phyloP scores from a whole-genome alignment of 2,329 filamentous ascomycete species.

The Neonectria ditissima region DNA sequence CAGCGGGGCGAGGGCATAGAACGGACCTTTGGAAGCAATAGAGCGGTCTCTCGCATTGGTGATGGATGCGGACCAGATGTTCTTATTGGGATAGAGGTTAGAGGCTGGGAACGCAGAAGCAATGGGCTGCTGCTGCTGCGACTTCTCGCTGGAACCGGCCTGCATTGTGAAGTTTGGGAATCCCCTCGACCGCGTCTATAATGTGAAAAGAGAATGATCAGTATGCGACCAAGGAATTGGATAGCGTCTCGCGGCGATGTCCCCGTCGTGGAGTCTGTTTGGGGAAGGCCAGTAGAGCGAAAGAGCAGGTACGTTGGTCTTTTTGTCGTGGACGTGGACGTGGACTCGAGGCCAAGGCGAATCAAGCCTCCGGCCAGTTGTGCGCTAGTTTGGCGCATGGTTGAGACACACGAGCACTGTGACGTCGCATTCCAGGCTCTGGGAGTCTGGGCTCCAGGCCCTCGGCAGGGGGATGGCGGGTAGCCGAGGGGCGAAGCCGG shows the following conservation, averaged over 20 bases:
- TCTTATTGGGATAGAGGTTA: slow-evolving; percentile 51
- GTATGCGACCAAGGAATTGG: slow-evolving; percentile 39
- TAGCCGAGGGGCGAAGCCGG: slow-evolving; percentile 8
- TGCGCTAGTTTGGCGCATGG: slow-evolving; percentile 50
- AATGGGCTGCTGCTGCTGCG: slow-evolving; percentile 47
- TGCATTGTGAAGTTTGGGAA: slow-evolving; percentile 55
- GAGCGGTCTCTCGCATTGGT: slow-evolving; percentile 57
- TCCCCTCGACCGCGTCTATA: slow-evolving; percentile 53
- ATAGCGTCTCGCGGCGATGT: slow-evolving; percentile 24
- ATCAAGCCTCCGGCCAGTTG: slow-evolving; percentile 42
- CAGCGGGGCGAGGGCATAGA: slow-evolving; percentile 3
- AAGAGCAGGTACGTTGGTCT: slow-evolving; percentile 22
- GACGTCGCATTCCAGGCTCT: slow-evolving; percentile 48
- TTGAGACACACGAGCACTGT: slow-evolving; percentile 53
- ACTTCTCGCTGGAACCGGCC: slow-evolving; percentile 47
- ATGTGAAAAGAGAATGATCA: slow-evolving; percentile 33
- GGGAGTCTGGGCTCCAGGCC: slow-evolving; percentile 33
- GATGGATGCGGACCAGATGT: slow-evolving; percentile 55
- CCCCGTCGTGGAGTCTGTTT: slow-evolving; percentile 34
- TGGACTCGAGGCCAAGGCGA: slow-evolving; percentile 44
- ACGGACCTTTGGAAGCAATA: slow-evolving; percentile 62
- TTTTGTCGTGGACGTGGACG: slow-evolving; percentile 34
- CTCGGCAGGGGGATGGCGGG: slow-evolving; percentile 25
- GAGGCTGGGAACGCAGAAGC: slow-evolving; percentile 54
- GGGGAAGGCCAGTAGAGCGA: slow-evolving; percentile 32